These are phyloP conservation scores for Xylaria multiplex DNA, from an alignment of 2,329 filamentous ascomycete species.

Conservation along the genomic window DNA sequence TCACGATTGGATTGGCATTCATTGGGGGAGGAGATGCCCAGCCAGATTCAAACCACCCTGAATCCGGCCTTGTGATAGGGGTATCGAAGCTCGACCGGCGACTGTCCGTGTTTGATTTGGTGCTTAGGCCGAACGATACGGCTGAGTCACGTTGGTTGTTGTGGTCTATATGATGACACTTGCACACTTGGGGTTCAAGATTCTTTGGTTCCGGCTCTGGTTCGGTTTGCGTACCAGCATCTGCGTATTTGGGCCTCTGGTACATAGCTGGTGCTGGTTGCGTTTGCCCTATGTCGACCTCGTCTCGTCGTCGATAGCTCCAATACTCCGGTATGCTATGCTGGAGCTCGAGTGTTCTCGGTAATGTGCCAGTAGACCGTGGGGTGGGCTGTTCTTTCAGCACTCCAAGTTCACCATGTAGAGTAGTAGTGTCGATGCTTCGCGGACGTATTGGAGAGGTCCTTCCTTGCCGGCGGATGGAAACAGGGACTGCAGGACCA, in stretches of 20 bases:
- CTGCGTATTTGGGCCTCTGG: conserved; percentile 38
- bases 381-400: conserved; percentile 43
- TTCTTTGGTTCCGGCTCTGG: conserved; percentile 28
- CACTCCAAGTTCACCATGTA: conserved; percentile 36
- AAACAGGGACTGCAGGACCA: conserved; percentile 20
- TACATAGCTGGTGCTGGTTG: conserved; percentile 5
- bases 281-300: background rate
- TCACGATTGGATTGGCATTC: conserved; percentile 43
- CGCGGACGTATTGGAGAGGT: conserved; percentile 40
- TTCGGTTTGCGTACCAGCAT: conserved; percentile 47
- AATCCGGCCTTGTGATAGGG: conserved; percentile 41
- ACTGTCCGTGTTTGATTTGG: conserved; percentile 31
- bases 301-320: conserved; percentile 25
- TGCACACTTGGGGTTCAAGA: conserved; percentile 15
- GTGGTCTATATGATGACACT: conserved; percentile 10
- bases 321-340: background rate
- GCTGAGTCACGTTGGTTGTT: conserved; percentile 36
- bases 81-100: conserved; percentile 45
- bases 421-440: conserved; percentile 35
- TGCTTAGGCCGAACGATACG: conserved; percentile 35
- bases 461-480: conserved; percentile 33
- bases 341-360: conserved; percentile 8
- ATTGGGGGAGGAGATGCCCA: conserved; percentile 27
- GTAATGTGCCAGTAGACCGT: conserved; percentile 1
- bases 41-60: conserved; percentile 15